Base-by-base conservation (phyloP, 1,139 yeast genomes). In the Candida sojae region DNA sequence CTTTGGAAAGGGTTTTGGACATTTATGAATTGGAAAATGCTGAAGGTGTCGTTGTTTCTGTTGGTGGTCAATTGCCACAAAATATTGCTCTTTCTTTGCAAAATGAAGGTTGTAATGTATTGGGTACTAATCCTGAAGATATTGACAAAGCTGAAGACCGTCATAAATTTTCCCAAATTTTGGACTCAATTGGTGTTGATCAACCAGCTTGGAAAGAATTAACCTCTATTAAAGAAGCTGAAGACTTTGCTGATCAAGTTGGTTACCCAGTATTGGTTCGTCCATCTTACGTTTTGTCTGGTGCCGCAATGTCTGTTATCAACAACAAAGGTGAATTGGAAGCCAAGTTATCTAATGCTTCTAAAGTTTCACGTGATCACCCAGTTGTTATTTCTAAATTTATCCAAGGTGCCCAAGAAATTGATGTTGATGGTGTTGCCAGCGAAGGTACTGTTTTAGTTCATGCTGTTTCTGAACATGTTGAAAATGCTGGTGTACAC, bases 131-230 rank as follows among this genome's bases (percentile, higher is more conserved):
- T 64, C 99, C 99, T 45, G 88, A 84, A 67, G 96, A 90, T 68
- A 93, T 93, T 63, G 99, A 93, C 72, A 86, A 85, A 67, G 99
- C 99, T 49, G 99, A 93, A 77, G 96, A 93, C 73, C 89, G 99
- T 77, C 97, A 93, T 76, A 92, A 93, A 77, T 93, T 93, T 72
- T 92, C 98, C 30, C 88, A 90, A 53, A 92, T 93, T 61, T 80
- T 93, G 65, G 99, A 93, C 48, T 84, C 93, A 42, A 89, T 93
- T 66, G 83, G 84, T 34, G 89, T 93, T 59, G 98, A 91, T 69
- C 99, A 93, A 77, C 99, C 99, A 39, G 87, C 88, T 55, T 93
- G 99, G 99, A 90, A 89, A 70, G 99, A 93, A 71, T 82, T 93
- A 59, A 85, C 96, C 35, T 86, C 96, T 30, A 73, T 91, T 49